Evolutionary conservation across 805 yeast genomes (phyloP).

Genomic region (Wickerhamiella bombiphila): DNA sequence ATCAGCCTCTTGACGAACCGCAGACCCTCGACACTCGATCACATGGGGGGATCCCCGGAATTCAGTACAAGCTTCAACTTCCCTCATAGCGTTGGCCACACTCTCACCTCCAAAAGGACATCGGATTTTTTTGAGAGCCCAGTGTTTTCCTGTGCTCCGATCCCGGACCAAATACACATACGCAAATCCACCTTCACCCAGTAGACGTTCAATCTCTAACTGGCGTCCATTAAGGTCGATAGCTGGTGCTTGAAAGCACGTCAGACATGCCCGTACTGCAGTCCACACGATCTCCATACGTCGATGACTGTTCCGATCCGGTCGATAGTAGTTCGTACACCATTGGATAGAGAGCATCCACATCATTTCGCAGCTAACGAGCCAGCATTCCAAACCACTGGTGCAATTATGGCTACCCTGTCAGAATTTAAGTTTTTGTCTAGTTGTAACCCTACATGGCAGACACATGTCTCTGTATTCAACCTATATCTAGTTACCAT

Average conservation of each 20-base stretch:
- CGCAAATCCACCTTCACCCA: constrained; percentile 85
- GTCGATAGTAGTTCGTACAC: no score
- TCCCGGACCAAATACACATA: constrained; percentile 64
- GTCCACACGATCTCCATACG: neutral
- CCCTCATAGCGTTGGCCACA: constrained; percentile 59
- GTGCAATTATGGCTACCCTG: no score
- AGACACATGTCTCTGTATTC: no score
- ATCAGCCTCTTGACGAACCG: constrained; percentile 55
- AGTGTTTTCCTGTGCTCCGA: constrained; percentile 32
- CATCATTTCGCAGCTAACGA: no score
- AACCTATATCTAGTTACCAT: no score
- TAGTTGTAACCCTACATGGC: no score
- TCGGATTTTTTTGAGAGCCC: constrained; percentile 72
- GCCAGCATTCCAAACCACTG: no score
- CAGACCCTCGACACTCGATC: constrained; percentile 54
- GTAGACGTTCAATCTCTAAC: constrained; percentile 50
- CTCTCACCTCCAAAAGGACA: constrained; percentile 78
- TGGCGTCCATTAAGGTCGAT: constrained; percentile 46
- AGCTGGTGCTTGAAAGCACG: constrained; percentile 36
- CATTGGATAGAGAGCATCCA: no score
- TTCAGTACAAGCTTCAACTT: constrained; percentile 58
- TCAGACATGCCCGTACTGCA: constrained; percentile 22
- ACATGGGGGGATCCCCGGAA: constrained; percentile 51
- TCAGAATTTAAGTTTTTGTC: no score
- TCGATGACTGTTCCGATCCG: no score